A percentile compares a stretch with the other conserved stretches of the same genome.
Conservation (phyloP, 2,329 filamentous ascomycete species). For the Whalleya microplaca region DNA sequence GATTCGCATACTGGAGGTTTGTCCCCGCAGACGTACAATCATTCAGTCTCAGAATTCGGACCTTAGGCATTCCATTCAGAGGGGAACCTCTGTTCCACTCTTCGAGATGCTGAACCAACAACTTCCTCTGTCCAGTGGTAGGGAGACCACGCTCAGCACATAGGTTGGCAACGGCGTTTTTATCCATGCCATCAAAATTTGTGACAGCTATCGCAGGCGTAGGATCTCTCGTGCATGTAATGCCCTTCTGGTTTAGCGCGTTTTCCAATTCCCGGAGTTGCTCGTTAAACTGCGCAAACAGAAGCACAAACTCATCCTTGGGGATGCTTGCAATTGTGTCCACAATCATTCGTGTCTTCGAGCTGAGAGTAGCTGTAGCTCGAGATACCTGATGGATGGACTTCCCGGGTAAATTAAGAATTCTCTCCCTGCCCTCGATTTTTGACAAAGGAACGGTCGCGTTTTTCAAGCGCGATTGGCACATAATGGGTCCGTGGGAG, state of each 20-base stretch:
- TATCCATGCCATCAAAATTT: too few species aligned
- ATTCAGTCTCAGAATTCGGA: constrained; percentile 45
- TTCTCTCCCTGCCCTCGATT: constrained; percentile 4
- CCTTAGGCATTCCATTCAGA: constrained; percentile 16
- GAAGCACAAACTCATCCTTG: constrained; percentile 32
- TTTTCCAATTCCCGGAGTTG: constrained; percentile 35
- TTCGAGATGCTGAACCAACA: neutral
- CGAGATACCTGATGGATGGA: neutral
- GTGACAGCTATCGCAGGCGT: neutral
- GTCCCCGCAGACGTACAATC: constrained; percentile 44
- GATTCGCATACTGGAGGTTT: constrained; percentile 47
- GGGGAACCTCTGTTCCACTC: neutral
- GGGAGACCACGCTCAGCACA: neutral
- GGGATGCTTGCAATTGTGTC: constrained; percentile 20
- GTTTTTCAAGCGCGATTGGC: constrained; percentile 12
- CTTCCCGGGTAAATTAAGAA: constrained; percentile 3
- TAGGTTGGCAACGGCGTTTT: neutral
- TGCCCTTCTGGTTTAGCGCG: constrained; percentile 15
- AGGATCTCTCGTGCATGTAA: constrained; percentile 19
- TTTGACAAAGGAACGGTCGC: constrained; percentile 8
- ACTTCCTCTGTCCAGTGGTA: neutral
- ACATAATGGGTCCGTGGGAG: neutral
- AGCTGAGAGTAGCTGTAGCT: constrained; percentile 13
- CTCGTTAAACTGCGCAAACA: constrained; percentile 43
- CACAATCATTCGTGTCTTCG: constrained; percentile 30